A percentile compares a stretch with the other conserved stretches of the same genome.
Conservation (phyloP, 129 eudicot genomes). For the Sambucus nigra region DNA sequence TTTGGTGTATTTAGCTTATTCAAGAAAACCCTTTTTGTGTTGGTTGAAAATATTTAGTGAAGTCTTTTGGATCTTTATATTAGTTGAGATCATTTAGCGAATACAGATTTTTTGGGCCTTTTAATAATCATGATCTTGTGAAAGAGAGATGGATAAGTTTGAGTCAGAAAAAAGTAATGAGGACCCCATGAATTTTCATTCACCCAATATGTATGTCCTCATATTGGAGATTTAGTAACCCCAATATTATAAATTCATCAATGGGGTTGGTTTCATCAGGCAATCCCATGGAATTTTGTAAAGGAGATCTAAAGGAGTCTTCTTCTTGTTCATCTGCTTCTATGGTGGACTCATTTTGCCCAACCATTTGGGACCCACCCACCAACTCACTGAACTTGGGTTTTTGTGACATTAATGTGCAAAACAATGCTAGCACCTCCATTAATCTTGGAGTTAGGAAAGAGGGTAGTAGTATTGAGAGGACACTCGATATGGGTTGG, state of each 20-base stretch:
- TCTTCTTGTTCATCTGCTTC: slow-evolving; percentile 45
- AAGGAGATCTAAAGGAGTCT: slow-evolving; percentile 24
- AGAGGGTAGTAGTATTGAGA: slow-evolving; percentile 15
- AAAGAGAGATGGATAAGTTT: slow-evolving; percentile 24
- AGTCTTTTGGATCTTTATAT: too few relatives aligned
- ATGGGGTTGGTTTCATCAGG: slow-evolving; percentile 35
- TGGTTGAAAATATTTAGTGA: too few relatives aligned
- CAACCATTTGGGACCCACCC: slow-evolving; percentile 52
- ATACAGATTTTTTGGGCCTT: background rate
- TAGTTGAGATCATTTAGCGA: too few relatives aligned
- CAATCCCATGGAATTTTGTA: slow-evolving; percentile 27
- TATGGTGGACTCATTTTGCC: slow-evolving; percentile 40
- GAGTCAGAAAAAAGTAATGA: slow-evolving; percentile 43
- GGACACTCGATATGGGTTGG: slow-evolving; percentile 32
- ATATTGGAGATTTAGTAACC: slow-evolving; percentile 44
- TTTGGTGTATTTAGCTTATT: background rate
- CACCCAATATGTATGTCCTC: slow-evolving; percentile 41
- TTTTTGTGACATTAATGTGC: slow-evolving; percentile 42
- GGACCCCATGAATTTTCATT: slow-evolving; percentile 28
- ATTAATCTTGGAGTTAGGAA: slow-evolving; percentile 32
- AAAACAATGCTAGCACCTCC: slow-evolving; percentile 33
- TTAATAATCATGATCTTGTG: too few relatives aligned
- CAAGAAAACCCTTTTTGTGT: too few relatives aligned
- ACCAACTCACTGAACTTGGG: slow-evolving; percentile 40
- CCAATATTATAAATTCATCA: slow-evolving; percentile 33